Evolutionary conservation across 371 early-diverging fungal genomes (phyloP), one percentile per base, ranked within the genome.

Genomic region (Rhizomucor miehei): DNA sequence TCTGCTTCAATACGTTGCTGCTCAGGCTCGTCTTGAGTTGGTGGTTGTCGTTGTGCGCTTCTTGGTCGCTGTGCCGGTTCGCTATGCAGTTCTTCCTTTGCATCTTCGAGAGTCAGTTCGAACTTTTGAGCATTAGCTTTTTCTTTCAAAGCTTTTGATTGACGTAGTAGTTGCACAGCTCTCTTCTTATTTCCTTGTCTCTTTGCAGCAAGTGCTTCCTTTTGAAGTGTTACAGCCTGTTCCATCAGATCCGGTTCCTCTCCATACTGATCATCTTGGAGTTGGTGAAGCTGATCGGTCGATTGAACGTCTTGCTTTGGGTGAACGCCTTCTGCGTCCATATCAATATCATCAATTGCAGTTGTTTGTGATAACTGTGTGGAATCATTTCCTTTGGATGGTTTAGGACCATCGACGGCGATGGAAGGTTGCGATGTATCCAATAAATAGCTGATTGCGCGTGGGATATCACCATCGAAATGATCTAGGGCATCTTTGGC

Each of bases 111-210:
- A 35, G 8, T 34, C 45, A 36, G 39, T 11, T 54, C 24, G 14
- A 56, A 48, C 1, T 46, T 14, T 2, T 54, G 17, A 19, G 66
- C 69, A 23, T 57, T 48, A 20, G 65, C 62, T 24, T 60, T 63
- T 41, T 64, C 62, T 24, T 52, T 41, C 40, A 58, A 65, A 13
- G 13, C 44, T 54, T 73, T 77, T 24, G 73, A 73, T 44, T 73
- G 62, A 10, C 77, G 59, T 13, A 77, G 48, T 6, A 69, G 51
- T 9, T 65, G 62, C 13, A 77, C 55, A 0, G 77, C 74, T 43
- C 57, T 62, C 21, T 66, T 66, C 41, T 71, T 77, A 51, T 77
- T 72, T 1, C 77, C 77, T n/a, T 58, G 54, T 10, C 53, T 66
- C 44, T 77, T 77, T 1, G 74, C 77, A 17, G 58, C 52, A n/a